These are phyloP conservation scores for Ramalina intermedia DNA, from an alignment of 495 filamentous ascomycete genomes.

Conservation along the genomic window DNA sequence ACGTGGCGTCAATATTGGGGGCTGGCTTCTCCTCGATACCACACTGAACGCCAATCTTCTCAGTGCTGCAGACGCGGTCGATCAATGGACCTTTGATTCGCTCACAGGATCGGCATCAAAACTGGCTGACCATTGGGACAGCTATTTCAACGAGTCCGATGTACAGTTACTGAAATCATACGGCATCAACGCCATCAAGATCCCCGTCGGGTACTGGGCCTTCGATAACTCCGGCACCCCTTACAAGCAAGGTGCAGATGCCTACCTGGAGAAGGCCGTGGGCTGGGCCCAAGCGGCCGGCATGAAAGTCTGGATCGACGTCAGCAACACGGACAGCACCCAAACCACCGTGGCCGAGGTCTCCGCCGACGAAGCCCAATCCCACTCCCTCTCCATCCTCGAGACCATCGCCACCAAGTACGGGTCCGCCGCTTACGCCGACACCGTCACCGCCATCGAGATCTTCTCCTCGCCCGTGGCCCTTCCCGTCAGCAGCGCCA, in stretches of 20 bases:
- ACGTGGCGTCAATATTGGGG: conserved; percentile 8
- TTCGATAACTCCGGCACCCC: conserved; percentile 22
- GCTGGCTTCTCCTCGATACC: conserved; percentile 27
- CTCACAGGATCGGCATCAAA: conserved; percentile 9
- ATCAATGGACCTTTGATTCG: conserved; percentile 24
- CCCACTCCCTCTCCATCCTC: conserved; percentile 20
- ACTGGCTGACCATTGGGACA: conserved; percentile 22
- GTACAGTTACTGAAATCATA: conserved; percentile 19
- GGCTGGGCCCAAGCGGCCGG: conserved; percentile 23
- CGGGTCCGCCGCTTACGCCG: conserved; percentile 21
- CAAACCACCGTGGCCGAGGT: not conserved
- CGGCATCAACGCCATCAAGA: conserved; percentile 25
- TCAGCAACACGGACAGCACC: conserved; percentile 14
- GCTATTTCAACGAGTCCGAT: conserved; percentile 25
- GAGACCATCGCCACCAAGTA: conserved; percentile 28
- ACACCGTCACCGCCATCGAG: conserved; percentile 28
- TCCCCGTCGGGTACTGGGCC: conserved; percentile 31
- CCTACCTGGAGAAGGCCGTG: conserved; percentile 27
- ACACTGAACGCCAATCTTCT: conserved; percentile 24
- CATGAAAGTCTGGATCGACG: conserved; percentile 28
- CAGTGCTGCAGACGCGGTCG: conserved; percentile 13
- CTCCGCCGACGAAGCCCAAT: not conserved
- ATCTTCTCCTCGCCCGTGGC: conserved; percentile 27
- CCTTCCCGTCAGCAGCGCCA: conserved; percentile 17
- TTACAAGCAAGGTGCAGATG: conserved; percentile 22